Base-by-base conservation (phyloP, 805 yeast genomes). In the Tetrapisispora taiwanensis region DNA sequence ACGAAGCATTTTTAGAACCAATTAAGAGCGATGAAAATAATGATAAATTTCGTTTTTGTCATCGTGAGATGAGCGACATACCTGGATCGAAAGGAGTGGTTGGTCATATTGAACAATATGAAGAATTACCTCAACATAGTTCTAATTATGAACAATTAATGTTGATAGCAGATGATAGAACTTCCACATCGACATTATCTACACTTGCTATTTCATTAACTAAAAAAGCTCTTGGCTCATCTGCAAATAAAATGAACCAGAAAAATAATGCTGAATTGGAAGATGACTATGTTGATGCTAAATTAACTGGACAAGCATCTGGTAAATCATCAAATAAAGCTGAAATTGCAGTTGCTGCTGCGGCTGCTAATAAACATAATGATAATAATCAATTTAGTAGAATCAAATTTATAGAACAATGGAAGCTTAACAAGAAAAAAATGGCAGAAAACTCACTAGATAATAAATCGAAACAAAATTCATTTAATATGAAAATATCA, bases 141-240 rank as follows among this genome's bases (percentile, higher is more conserved):
- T 78, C 89, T 1, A 94, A 87, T 51, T 87, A 84, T 66, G 97
- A 92, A 62, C 95, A 86, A 58, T 70, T 88, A 58, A 90, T 90
- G 97, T 69, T 81, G 27, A 71, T 78, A 9, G 67, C 80, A 72
- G 73, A 72, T 50, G 82, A 79, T 41, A 62, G 65, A 43, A 55
- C 61, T 34, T 67, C 57, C 45, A 64, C 62, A 43, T 62, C 54
- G 52, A 71, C 67, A 13, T 62, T 61, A 44, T 66, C 70, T 3
- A 62, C 72, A 1, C 62, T 70, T 30, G 63, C 70, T 7, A 59
- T 68, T 1, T 57, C 72, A 1, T 46, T 56, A 27, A 53, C 59
- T 10, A 59, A 63, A 50, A 52, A 56, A 48, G 54, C 64, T 43
- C 35, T 42, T 19, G 38, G 32, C n/a, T 26, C 36, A 14, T 33